These are phyloP conservation scores for Fusarium camptoceras DNA, from an alignment of 2,329 filamentous ascomycete genomes.

Conservation along the genomic window DNA sequence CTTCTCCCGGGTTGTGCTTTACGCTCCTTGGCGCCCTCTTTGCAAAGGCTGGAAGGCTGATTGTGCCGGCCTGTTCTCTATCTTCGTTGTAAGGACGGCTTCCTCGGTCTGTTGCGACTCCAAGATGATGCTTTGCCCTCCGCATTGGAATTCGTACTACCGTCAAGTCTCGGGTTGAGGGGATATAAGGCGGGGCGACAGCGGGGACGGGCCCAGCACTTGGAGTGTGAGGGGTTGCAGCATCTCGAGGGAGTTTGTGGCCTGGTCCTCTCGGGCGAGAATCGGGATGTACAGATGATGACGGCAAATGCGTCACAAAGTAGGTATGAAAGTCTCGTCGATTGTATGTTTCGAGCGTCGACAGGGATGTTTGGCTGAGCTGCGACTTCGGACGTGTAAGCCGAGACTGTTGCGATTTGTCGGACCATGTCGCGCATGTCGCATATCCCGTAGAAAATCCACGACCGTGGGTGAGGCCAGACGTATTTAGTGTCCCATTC, in stretches of 20 bases:
- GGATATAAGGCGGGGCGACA: slow-evolving; percentile 69
- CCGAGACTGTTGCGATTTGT: slow-evolving; percentile 24
- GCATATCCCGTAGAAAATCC: slow-evolving; percentile 1
- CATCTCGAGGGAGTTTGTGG: slow-evolving; percentile 87
- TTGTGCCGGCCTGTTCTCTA: slow-evolving; percentile 91
- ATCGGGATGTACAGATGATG: slow-evolving; percentile 92
- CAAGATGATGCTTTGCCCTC: slow-evolving; percentile 96
- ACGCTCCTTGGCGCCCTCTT: slow-evolving; percentile 79
- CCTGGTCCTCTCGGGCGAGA: slow-evolving; percentile 74
- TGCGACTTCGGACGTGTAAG: slow-evolving; percentile 19
- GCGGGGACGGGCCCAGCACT: slow-evolving; percentile 66
- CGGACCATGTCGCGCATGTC: slow-evolving; percentile 15
- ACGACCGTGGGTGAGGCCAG: neutral
- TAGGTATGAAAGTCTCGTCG: slow-evolving; percentile 86
- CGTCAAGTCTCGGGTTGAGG: slow-evolving; percentile 78
- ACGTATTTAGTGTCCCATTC: neutral
- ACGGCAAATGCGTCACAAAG: slow-evolving; percentile 95
- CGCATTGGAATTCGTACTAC: slow-evolving; percentile 94
- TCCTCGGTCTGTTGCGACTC: slow-evolving; percentile 81
- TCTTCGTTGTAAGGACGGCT: slow-evolving; percentile 93
- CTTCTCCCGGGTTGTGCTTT: slow-evolving; percentile 65
- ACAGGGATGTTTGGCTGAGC: slow-evolving; percentile 12
- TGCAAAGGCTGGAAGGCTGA: slow-evolving; percentile 93
- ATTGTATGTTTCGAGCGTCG: slow-evolving; percentile 16
- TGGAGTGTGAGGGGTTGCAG: slow-evolving; percentile 80